phyloP scores from a whole-genome alignment of 805 yeast species.

The Pichia phayaonensis region DNA sequence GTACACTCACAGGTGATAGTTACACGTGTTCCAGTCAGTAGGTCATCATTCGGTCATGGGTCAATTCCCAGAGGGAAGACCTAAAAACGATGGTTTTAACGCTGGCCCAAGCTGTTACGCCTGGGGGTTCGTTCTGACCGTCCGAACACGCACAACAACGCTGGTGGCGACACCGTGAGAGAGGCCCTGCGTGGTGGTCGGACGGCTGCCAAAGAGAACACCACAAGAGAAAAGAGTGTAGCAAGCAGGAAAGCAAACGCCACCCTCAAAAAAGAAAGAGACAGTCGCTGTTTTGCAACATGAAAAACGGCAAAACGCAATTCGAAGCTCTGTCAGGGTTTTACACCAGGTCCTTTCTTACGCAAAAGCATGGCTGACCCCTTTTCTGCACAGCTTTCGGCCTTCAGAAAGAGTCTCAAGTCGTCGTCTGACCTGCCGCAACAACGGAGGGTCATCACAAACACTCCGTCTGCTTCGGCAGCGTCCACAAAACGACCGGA shows the following conservation, averaged over 20 bases:
- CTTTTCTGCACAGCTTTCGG: conserved; percentile 43
- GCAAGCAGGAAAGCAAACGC: not conserved
- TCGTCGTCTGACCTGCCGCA: conserved; percentile 46
- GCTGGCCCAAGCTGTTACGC: not conserved
- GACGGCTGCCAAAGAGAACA: not conserved
- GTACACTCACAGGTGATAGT: not conserved
- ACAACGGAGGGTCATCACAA: conserved; percentile 25
- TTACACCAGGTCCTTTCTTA: no score
- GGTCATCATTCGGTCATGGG: conserved; percentile 12
- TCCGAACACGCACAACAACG: conserved; percentile 4
- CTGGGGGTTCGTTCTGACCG: not conserved
- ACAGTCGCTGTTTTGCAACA: not conserved
- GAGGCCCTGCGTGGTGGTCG: conserved; percentile 3
- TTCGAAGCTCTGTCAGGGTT: not conserved
- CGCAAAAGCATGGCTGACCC: conserved; percentile 22
- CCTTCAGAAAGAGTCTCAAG: conserved; percentile 55
- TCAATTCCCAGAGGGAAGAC: not conserved
- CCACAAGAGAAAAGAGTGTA: not conserved
- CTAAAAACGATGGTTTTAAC: conserved; percentile 2
- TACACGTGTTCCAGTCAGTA: conserved; percentile 13
- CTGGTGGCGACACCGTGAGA: conserved; percentile 4
- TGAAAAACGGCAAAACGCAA: not conserved
- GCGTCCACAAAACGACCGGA: not conserved
- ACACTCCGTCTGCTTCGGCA: not conserved
- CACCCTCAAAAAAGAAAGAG: not conserved